These are phyloP conservation scores for Orbilia ellipsospora DNA, from an alignment of 2,329 filamentous ascomycete genomes.

Conservation along the genomic window DNA sequence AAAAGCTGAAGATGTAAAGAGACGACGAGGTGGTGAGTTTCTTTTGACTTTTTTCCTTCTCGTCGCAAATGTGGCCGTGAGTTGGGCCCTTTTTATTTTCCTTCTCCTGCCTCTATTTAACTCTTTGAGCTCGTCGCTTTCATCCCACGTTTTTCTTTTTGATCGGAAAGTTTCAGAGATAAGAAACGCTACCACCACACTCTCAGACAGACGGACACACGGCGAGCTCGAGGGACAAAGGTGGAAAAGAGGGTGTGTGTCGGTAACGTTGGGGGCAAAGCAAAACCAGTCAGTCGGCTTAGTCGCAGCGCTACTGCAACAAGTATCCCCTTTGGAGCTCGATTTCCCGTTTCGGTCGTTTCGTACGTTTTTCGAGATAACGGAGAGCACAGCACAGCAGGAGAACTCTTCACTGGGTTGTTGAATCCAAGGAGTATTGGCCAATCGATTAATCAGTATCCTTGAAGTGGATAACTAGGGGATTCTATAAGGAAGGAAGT, in stretches of 20 bases:
- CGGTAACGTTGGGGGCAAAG: constrained; percentile 45
- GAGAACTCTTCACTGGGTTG: too few species aligned
- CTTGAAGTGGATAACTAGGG: constrained; percentile 10
- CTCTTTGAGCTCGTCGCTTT: constrained; percentile 36
- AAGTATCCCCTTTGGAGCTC: constrained; percentile 11
- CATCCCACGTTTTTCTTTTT: constrained; percentile 43
- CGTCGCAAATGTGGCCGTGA: not conserved
- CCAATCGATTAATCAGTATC: constrained; percentile 50
- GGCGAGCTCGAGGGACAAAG: constrained; percentile 13
- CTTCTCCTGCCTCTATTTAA: constrained; percentile 54
- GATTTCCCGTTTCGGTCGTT: constrained; percentile 21
- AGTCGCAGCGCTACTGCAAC: too few species aligned
- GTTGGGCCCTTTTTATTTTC: constrained; percentile 12
- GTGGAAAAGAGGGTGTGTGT: constrained; percentile 23
- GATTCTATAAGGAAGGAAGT: constrained; percentile 6
- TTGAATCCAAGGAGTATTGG: constrained; percentile 1
- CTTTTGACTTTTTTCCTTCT: constrained; percentile 30
- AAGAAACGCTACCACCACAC: constrained; percentile 24
- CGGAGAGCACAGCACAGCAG: too few species aligned
- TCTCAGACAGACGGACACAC: not conserved
- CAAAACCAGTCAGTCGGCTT: not conserved
- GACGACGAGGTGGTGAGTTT: constrained; percentile 16
- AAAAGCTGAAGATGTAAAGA: constrained; percentile 5
- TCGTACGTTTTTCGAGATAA: not conserved
- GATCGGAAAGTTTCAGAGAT: constrained; percentile 54